Evolutionary conservation across 1,284 basidiomycete species (phyloP), one percentile per base, ranked within the genome.

Genomic region (Pseudozyma sp.): DNA sequence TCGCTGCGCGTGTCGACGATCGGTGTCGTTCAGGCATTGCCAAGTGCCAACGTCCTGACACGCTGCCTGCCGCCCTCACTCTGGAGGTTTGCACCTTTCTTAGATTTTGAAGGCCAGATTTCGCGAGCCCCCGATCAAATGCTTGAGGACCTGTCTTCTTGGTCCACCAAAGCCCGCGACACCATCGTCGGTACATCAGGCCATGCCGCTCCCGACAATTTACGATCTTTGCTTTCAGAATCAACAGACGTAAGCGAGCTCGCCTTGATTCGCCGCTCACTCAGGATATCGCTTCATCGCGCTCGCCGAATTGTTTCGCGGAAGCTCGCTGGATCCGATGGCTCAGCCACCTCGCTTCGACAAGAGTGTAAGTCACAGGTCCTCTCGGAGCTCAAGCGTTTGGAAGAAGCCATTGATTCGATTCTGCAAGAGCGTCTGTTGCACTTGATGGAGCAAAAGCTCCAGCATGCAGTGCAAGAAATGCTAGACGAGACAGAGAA

Each of bases 101-200:
- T 76, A 25, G 63, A 76, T 4, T 43, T 60, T 4, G 53, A 60
- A 14, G 18, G 19, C 19, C 44, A 44, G 6, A 39, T 52, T 16
- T 14, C 50, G 7, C 35, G n/a, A 3, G 25, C 43, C 1, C 7
- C 44, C 8, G n/a, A 38, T 10, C 53, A 57, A 13, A 21, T 43
- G 3, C 16, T 61, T 6, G 38, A 47, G 14, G 68, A 70, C 3
- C 13, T 70, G 10, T 57, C 68, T 3, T 18, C 53, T 2, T 70
- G 68, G 68, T 61, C 68, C 18, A 49, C 58, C 1, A 70, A 70
- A 39, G 68, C 62, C 25, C 68, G 68, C 45, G 68, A 70, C 16
- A 53, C 39, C 45, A 44, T 70, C 21, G 25, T 64, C 25, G 57
- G 58, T 31, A 38, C 36, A 5, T 35, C 62, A 11, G 51, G 56